Evolutionary conservation across 2,329 filamentous ascomycete genomes (phyloP).

Genomic region (Teratosphaeria destructans): DNA sequence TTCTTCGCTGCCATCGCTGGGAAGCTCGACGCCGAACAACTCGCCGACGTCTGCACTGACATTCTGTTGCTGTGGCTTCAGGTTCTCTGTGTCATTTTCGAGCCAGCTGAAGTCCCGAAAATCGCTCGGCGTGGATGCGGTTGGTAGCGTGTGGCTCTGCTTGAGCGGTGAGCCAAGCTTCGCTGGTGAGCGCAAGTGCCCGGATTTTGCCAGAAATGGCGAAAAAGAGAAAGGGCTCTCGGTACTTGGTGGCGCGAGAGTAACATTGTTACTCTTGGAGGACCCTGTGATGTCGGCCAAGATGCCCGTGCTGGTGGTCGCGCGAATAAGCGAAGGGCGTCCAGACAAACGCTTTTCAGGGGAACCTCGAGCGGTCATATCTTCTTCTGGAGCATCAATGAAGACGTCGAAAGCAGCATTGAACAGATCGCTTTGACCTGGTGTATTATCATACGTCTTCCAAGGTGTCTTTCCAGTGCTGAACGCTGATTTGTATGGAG

Average conservation of each 20-base stretch:
- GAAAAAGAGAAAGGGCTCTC: constrained; percentile 22
- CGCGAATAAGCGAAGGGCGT: constrained; percentile 51
- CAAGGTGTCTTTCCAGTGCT: constrained; percentile 25
- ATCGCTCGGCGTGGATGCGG: constrained; percentile 6
- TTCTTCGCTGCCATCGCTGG: constrained; percentile 48
- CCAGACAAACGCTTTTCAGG: constrained; percentile 56
- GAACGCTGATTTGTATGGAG: constrained; percentile 25
- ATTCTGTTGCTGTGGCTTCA: constrained; percentile 6
- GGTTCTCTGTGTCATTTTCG: constrained; percentile 16
- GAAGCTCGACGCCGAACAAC: constrained; percentile 45
- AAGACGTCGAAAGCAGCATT: constrained; percentile 51
- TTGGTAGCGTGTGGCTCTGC: constrained; percentile 15
- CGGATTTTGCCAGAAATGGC: constrained; percentile 18
- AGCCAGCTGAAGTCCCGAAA: constrained; percentile 16
- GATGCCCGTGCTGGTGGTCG: constrained; percentile 50
- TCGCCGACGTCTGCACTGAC: constrained; percentile 40
- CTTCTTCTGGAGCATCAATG: constrained; percentile 25
- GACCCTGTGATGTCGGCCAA: constrained; percentile 51
- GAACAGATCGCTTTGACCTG: constrained; percentile 17
- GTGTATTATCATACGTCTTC: constrained; percentile 18
- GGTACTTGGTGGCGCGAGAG: constrained; percentile 12
- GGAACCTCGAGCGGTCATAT: constrained; percentile 47
- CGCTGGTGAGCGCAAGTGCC: constrained; percentile 15
- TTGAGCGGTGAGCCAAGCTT: constrained; percentile 25
- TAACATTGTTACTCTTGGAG: constrained; percentile 38